These are phyloP conservation scores for Lasiodiplodia gonubiensis DNA, from an alignment of 2,329 filamentous ascomycete genomes.

Conservation along the genomic window DNA sequence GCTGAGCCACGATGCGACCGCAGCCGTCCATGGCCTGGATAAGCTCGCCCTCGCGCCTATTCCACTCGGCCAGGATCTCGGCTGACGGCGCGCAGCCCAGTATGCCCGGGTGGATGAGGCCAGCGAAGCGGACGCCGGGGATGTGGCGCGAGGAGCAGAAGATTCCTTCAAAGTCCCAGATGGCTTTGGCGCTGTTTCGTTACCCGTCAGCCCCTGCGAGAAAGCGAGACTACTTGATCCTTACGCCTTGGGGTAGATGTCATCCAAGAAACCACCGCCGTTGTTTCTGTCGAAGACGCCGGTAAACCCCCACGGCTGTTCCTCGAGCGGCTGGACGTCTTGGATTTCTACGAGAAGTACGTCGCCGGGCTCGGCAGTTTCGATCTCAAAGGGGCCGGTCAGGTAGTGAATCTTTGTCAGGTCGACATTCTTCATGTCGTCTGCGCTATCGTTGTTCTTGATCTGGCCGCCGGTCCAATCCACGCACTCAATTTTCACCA, in stretches of 20 bases:
- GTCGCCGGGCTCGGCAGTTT: constrained; percentile 83
- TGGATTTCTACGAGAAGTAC: constrained; percentile 87
- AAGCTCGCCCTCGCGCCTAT: constrained; percentile 78
- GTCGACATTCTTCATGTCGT: constrained; percentile 84
- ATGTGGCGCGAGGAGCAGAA: constrained; percentile 81
- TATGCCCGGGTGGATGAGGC: constrained; percentile 90
- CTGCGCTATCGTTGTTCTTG: constrained; percentile 85
- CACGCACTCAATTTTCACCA: constrained; percentile 91
- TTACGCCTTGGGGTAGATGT: constrained; percentile 82
- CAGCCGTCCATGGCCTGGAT: constrained; percentile 71
- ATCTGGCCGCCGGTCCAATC: constrained; percentile 82
- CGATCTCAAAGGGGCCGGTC: constrained; percentile 86
- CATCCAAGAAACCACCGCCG: constrained; percentile 87
- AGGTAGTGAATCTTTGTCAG: constrained; percentile 86
- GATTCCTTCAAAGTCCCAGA: constrained; percentile 79
- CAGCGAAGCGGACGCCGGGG: constrained; percentile 79
- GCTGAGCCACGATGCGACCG: constrained; percentile 74
- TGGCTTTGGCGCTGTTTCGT: constrained; percentile 69
- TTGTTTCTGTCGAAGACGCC: constrained; percentile 81
- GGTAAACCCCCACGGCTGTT: constrained; percentile 89
- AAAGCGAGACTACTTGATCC: constrained; percentile 34
- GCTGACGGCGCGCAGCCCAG: constrained; percentile 84
- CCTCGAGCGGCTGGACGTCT: constrained; percentile 86
- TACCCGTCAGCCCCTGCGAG: background rate
- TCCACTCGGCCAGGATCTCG: constrained; percentile 81